Base-by-base conservation (phyloP, 2,329 filamentous ascomycete species). In the Aspergillus texensis region DNA sequence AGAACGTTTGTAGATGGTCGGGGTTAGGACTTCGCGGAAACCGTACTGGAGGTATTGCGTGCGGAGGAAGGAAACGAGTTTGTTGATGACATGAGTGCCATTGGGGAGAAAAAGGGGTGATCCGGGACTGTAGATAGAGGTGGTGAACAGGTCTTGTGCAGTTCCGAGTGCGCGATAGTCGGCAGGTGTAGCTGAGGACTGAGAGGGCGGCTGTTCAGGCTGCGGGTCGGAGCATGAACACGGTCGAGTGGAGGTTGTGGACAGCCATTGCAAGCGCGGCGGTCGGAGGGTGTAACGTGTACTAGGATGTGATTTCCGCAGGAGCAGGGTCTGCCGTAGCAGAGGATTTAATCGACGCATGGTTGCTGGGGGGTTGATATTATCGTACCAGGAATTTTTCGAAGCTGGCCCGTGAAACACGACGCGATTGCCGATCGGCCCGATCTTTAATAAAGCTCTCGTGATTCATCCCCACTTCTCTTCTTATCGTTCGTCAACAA, bases 1-100 rank as follows among this genome's bases (percentile, higher is more conserved):
- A 6, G 91, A 89, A 76, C 91, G 92, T 74, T 96, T 96, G 83
- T 95, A 96, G 73, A 96, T 95, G 56, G 89, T 95, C 2, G 93
- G 93, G 9, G 92, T 95, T 70, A 96, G 89, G 67, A 96, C 93
- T 76, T 96, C 93, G 68, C 93, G 86, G 75, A 94, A 96, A 64
- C 93, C 93, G 78, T 94, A 95, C 67, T 89, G 86, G 30, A 90
- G 86, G 73, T 96, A 96, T 74, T 96, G 92, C 63, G 89, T 89
- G 67, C 93, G 90, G 61, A 96, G 84, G 74, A 95, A 96, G 50
- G 89, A 85, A 64, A 93, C 87, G 26, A 96, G 86, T 60, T 92
- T 90, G 74, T 95, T 94, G 81, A 96, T 93, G 70, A 96, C 87
- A 62, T 89, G 88, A 0, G 93, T 85, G 67, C 93, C 93, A 74